Evolutionary conservation across 2,329 filamentous ascomycete species (phyloP), one percentile per base, ranked within the genome.

Genomic region (Paecilomyces dactylethromorphus): DNA sequence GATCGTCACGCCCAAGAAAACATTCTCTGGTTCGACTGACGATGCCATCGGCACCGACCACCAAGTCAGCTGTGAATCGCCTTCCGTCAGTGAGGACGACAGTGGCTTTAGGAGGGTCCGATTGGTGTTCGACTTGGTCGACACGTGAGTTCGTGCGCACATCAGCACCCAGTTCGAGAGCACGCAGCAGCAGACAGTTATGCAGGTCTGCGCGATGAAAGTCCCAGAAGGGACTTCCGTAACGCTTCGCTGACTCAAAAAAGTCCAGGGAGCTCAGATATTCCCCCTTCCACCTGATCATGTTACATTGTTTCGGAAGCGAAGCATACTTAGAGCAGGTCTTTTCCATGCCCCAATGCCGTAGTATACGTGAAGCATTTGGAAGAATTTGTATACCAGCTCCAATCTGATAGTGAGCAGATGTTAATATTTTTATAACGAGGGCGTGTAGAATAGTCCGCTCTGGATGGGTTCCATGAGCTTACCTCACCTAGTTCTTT

Each of bases 181-280:
- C 84, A 33, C 80, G 74, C 3, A 77, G 73, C 18, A 77, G 79
- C 1, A 88, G 72, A 0, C 81, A 78, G 7, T 77, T 73, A 61
- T 87, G 84, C 18, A 87, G 71, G 65, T 88, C 85, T 2, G 83
- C 83, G 1, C 86, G 81, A 67, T 88, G 85, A n/a, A 86, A 68
- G 56, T 85, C 82, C 45, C 81, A 72, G 63, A 86, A 87, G 0
- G 84, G 84, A 0, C 82, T 80, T 12, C 73, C 74, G 75, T 80
- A 29, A 71, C 75, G 2, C 13, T 61, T 60, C 15, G 69, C 67
- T 13, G 76, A 78, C 1, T 72, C 74, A 13, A 76, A 65, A 55
- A 82, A 83, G 61, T 83, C 74, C 72, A 83, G 77, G 0, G 70
- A 66, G 0, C 78, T 78, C 7, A 84, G 72, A 18, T 68, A 62